Conservation (phyloP, 164 flowering plant species). For the Magnolia changhungtana region DNA sequence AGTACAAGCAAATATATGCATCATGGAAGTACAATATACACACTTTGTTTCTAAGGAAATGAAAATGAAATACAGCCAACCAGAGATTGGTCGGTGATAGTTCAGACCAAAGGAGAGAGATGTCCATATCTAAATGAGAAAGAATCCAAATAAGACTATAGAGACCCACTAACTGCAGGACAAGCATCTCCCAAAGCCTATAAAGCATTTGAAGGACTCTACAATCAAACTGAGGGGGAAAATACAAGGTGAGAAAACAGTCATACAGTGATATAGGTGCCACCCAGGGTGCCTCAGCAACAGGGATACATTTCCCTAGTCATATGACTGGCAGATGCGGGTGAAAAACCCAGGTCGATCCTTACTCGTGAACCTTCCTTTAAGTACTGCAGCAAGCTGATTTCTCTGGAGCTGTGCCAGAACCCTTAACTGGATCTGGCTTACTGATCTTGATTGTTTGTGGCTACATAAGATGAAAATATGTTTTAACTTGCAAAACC, state of each 20-base stretch:
- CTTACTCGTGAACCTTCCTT: constrained; percentile 7
- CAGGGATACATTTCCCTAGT: constrained; percentile 5
- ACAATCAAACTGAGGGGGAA: constrained; percentile 17
- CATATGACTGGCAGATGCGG: constrained; percentile 2
- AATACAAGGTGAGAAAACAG: constrained; percentile 23
- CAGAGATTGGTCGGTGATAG: neutral
- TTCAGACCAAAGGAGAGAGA: neutral
- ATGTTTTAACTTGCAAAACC: neutral
- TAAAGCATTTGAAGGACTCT: constrained; percentile 10
- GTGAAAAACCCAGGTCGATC: constrained; percentile 1
- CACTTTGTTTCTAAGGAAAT: neutral
- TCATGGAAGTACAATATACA: constrained; percentile 1
- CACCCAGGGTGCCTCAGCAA: constrained; percentile 4
- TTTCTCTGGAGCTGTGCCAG: constrained; percentile 32
- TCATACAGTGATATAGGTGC: constrained; percentile 10
- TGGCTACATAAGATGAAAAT: constrained; percentile 28
- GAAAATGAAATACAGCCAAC: neutral
- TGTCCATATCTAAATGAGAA: neutral
- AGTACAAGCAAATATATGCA: neutral
- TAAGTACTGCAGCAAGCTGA: constrained; percentile 46
- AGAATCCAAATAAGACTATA: constrained; percentile 1
- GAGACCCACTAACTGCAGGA: constrained; percentile 13
- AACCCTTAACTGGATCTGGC: constrained; percentile 31
- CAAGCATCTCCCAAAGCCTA: constrained; percentile 12
- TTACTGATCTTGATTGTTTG: constrained; percentile 45